Evolutionary conservation across 345 rosid species (phyloP).

Genomic region (Euphorbia lathyris): DNA sequence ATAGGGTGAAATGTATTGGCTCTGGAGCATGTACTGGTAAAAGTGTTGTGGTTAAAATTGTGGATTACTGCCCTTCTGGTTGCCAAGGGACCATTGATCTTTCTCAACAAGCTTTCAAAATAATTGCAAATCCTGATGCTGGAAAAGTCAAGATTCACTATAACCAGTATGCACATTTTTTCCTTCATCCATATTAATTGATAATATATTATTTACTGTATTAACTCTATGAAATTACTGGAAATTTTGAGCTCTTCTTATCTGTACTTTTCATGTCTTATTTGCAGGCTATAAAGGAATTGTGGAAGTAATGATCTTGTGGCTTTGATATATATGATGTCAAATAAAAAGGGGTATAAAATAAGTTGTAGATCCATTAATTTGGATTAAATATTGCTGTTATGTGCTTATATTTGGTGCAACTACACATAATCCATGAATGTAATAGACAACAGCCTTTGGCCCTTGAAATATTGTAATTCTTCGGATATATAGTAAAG

Average conservation of each 20-base stretch:
- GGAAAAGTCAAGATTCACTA: conserved; percentile 13
- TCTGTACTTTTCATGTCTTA: background rate
- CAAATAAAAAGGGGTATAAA: too few species aligned
- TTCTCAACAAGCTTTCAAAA: conserved; percentile 18
- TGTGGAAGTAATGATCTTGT: background rate
- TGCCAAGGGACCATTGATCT: conserved; percentile 26
- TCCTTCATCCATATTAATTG: background rate
- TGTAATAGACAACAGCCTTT: too few species aligned
- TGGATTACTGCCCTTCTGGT: conserved; percentile 21
- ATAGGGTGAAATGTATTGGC: conserved; percentile 17
- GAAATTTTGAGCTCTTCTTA: too few species aligned
- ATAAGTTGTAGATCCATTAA: too few species aligned
- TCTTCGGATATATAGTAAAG: too few species aligned
- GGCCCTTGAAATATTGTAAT: too few species aligned
- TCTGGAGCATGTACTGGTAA: background rate
- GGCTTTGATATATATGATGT: too few species aligned
- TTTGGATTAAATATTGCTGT: too few species aligned
- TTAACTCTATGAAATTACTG: too few species aligned
- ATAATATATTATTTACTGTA: too few species aligned
- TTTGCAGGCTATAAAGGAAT: background rate
- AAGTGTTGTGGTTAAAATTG: conserved; percentile 17
- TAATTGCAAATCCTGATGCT: conserved; percentile 17
- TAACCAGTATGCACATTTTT: background rate
- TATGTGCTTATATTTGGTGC: too few species aligned
- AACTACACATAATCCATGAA: too few species aligned